These are phyloP conservation scores for Elsinoe fawcettii DNA, from an alignment of 2,329 filamentous ascomycete genomes.

Conservation along the genomic window DNA sequence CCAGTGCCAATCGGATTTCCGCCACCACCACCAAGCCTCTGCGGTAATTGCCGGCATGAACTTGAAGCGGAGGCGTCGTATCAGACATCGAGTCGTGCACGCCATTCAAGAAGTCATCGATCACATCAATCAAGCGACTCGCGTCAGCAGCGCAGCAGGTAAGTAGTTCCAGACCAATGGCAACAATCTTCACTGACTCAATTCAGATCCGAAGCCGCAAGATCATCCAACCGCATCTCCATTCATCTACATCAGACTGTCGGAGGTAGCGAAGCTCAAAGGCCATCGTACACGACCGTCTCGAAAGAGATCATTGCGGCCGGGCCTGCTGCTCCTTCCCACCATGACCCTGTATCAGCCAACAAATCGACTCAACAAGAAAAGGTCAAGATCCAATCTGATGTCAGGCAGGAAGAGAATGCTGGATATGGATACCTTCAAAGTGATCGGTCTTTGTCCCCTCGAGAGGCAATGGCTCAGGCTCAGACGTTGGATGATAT, in stretches of 20 bases:
- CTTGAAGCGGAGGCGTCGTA: neutral
- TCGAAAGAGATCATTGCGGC: neutral
- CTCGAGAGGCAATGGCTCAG: neutral
- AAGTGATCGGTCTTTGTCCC: neutral
- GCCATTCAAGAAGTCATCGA: too few relatives aligned
- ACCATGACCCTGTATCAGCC: neutral
- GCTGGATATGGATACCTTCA: neutral
- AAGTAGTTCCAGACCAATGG: neutral
- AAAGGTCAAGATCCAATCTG: neutral
- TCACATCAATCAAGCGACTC: neutral
- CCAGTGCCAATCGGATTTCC: constrained; percentile 27
- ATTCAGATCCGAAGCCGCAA: neutral
- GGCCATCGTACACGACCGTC: neutral
- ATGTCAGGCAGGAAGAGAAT: neutral
- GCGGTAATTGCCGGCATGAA: constrained; percentile 26
- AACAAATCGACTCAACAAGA: neutral
- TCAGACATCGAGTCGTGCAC: neutral
- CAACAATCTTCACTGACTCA: neutral
- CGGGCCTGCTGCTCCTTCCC: neutral
- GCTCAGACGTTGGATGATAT: constrained; percentile 3
- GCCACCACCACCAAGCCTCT: constrained; percentile 28
- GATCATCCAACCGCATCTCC: constrained; percentile 12
- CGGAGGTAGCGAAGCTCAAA: neutral
- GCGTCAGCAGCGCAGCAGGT: constrained; percentile 8
- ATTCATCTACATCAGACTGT: constrained; percentile 14